Conservation (phyloP, 2,329 filamentous ascomycete genomes). For the Fusarium burgessii region DNA sequence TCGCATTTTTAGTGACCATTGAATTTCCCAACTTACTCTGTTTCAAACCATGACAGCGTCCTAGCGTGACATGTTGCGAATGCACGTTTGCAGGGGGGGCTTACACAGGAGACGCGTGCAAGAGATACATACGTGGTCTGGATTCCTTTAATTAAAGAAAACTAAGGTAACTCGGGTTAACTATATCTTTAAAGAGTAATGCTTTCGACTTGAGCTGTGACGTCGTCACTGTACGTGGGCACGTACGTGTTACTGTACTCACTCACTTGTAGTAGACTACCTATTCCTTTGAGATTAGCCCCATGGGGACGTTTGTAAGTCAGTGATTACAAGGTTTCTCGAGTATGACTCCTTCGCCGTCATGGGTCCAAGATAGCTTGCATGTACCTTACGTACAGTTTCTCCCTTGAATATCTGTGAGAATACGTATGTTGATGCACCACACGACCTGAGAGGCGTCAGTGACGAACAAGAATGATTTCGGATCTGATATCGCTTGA, state of each 20-base stretch:
- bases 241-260: conserved; percentile 34
- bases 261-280: neutral
- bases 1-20: conserved; percentile 1
- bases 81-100: conserved; percentile 24
- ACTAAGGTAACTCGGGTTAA: neutral
- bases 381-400: conserved; percentile 21
- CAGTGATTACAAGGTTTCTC: conserved; percentile 26
- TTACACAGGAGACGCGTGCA: conserved; percentile 28
- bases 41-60: conserved; percentile 1
- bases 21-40: conserved; percentile 3
- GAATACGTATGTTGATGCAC: conserved; percentile 12
- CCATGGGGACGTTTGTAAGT: conserved; percentile 31
- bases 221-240: conserved; percentile 41
- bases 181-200: conserved; percentile 1
- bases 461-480: conserved; percentile 19
- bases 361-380: conserved; percentile 33
- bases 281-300: conserved; percentile 12
- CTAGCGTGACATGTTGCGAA: conserved; percentile 15
- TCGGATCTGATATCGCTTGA: conserved; percentile 35
- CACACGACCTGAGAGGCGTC: conserved; percentile 28
- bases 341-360: conserved; percentile 38
- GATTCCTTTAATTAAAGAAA: neutral
- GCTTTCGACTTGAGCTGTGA: conserved; percentile 20
- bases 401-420: neutral
- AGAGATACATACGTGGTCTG: conserved; percentile 20